phyloP scores from a whole-genome alignment of 2,329 filamentous ascomycete genomes.

The Xylaria sp. region DNA sequence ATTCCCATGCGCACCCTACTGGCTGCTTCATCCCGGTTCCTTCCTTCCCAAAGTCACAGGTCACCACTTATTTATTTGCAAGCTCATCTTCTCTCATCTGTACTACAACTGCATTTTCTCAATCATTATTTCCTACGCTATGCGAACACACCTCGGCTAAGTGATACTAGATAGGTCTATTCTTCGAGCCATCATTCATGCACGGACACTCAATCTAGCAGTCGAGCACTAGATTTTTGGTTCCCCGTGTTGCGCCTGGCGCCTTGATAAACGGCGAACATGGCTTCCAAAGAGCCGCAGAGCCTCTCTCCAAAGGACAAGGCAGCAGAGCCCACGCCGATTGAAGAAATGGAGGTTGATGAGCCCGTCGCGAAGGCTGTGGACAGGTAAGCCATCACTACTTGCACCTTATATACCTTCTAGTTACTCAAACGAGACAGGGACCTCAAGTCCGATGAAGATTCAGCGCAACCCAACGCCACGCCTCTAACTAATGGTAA shows the following conservation, averaged over 20 bases:
- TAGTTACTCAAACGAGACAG: slow-evolving; percentile 34
- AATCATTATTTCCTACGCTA: background rate
- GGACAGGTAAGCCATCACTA: slow-evolving; percentile 66
- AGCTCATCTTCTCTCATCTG: background rate
- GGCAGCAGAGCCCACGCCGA: slow-evolving; percentile 28
- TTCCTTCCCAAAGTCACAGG: background rate
- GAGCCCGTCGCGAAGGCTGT: slow-evolving; percentile 53
- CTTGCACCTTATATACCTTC: background rate
- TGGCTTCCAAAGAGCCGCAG: slow-evolving; percentile 51
- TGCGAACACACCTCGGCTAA: slow-evolving; percentile 4
- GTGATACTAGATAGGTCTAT: background rate
- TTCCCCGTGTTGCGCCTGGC: slow-evolving; percentile 26
- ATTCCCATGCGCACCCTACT: background rate
- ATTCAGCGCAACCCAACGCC: slow-evolving; percentile 35
- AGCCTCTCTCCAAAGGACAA: slow-evolving; percentile 43
- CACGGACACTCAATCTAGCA: slow-evolving; percentile 7
- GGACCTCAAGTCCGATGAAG: slow-evolving; percentile 40
- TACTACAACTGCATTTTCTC: background rate
- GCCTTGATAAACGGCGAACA: slow-evolving; percentile 46
- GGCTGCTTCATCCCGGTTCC: background rate
- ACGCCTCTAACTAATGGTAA: slow-evolving; percentile 44
- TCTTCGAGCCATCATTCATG: slow-evolving; percentile 29
- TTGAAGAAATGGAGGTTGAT: slow-evolving; percentile 62
- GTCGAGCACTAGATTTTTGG: slow-evolving; percentile 20
- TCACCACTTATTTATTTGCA: background rate